phyloP scores from a whole-genome alignment of 2,329 filamentous ascomycete species.

The Lojkania enalia region DNA sequence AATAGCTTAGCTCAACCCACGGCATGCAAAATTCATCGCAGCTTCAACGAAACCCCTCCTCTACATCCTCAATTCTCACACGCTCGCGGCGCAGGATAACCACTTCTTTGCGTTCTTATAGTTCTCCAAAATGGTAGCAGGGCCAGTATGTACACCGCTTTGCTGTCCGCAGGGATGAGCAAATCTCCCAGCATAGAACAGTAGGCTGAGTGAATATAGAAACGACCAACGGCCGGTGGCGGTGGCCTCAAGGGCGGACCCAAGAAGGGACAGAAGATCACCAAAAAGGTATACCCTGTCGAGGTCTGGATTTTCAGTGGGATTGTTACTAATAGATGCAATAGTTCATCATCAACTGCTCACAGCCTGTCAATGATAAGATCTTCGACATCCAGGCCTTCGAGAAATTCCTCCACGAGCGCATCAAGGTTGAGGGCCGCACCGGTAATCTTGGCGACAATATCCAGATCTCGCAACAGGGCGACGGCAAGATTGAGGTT shows the following conservation, averaged over 20 bases:
- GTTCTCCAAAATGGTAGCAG: constrained; percentile 76
- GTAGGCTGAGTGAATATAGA: constrained; percentile 87
- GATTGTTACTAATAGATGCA: neutral
- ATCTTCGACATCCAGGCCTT: constrained; percentile 99
- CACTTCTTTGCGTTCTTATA: constrained; percentile 74
- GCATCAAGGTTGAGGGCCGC: constrained; percentile 99
- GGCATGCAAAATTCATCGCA: constrained; percentile 7
- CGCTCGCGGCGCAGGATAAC: constrained; percentile 76
- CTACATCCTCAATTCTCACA: constrained; percentile 6
- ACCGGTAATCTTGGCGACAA: constrained; percentile 96
- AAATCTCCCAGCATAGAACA: constrained; percentile 59
- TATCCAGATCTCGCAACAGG: constrained; percentile 85
- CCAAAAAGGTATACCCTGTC: constrained; percentile 70
- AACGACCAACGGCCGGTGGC: constrained; percentile 56
- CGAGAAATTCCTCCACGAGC: constrained; percentile 99
- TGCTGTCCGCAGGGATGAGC: constrained; percentile 73
- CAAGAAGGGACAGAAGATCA: constrained; percentile 69
- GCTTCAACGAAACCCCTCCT: neutral
- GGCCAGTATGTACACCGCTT: constrained; percentile 93
- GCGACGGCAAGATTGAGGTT: constrained; percentile 98
- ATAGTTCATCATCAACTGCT: constrained; percentile 98
- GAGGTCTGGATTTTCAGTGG: neutral
- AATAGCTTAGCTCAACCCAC: constrained; percentile 6
- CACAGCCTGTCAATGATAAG: constrained; percentile 97
- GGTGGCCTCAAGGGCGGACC: constrained; percentile 35